phyloP scores from a whole-genome alignment of 1,284 basidiomycete genomes.

The Tilletia caries region DNA sequence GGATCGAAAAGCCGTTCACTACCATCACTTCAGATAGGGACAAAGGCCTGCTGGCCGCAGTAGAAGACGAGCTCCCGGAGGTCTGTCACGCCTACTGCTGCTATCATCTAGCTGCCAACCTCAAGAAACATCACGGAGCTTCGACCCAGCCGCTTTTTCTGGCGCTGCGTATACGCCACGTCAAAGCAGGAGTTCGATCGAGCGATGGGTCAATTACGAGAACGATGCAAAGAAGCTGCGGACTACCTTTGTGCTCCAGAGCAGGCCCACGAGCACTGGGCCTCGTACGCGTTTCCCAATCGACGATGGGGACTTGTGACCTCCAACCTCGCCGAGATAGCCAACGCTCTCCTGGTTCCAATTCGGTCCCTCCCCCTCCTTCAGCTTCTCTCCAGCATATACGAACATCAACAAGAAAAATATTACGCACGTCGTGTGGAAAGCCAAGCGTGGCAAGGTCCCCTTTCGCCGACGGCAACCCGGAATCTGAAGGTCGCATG shows the following conservation, averaged over 20 bases:
- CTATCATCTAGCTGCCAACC: neutral
- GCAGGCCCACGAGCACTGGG: neutral
- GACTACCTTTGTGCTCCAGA: neutral
- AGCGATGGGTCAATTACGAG: neutral
- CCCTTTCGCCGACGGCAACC: neutral
- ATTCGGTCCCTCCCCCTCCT: neutral
- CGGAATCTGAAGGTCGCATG: neutral
- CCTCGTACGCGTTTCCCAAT: neutral
- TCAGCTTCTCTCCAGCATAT: neutral
- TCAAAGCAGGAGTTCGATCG: neutral
- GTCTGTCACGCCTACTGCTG: neutral
- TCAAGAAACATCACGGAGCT: neutral
- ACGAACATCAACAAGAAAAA: neutral
- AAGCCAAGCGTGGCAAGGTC: neutral
- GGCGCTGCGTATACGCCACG: neutral
- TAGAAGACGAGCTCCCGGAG: neutral
- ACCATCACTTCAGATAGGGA: neutral
- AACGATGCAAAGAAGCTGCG: neutral
- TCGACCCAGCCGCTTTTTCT: neutral
- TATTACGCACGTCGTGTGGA: neutral
- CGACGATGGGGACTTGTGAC: slow-evolving; percentile 1
- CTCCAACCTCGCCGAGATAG: neutral
- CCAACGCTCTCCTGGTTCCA: neutral
- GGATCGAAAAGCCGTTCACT: neutral
- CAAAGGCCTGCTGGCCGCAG: neutral